Evolutionary conservation across 805 yeast species (phyloP).

Genomic region (Saccharomycopsis sp.): DNA sequence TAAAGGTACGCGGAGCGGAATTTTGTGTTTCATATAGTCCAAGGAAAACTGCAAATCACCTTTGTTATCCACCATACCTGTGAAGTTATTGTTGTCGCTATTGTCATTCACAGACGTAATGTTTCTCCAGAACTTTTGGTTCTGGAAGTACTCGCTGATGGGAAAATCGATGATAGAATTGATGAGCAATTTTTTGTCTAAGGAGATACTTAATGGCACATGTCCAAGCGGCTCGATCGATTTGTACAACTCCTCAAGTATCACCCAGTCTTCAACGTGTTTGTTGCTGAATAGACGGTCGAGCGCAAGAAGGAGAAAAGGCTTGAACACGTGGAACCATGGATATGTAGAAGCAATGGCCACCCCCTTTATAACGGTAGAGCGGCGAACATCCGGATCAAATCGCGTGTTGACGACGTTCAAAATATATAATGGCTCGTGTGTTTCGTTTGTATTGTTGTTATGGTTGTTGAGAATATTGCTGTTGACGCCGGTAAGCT

Average conservation of each 20-base stretch:
- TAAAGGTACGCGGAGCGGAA: slow-evolving; percentile 35
- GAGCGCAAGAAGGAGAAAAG: slow-evolving; percentile 43
- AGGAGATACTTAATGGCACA: slow-evolving; percentile 1
- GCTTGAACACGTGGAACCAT: slow-evolving; percentile 47
- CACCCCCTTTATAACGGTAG: slow-evolving; percentile 45
- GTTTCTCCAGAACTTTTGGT: neutral
- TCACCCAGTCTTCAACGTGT: slow-evolving; percentile 22
- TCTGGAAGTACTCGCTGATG: slow-evolving; percentile 10
- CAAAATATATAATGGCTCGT: slow-evolving; percentile 39
- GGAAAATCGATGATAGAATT: slow-evolving; percentile 18
- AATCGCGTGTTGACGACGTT: slow-evolving; percentile 45
- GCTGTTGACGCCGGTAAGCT: slow-evolving; percentile 29
- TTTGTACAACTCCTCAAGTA: slow-evolving; percentile 24
- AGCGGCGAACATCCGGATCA: slow-evolving; percentile 36
- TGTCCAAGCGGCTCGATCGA: slow-evolving; percentile 17
- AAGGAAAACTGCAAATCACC: slow-evolving; percentile 36
- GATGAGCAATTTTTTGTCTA: slow-evolving; percentile 11
- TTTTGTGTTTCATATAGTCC: slow-evolving; percentile 35
- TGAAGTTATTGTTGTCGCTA: neutral
- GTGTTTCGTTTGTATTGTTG: slow-evolving; percentile 26
- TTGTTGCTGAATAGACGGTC: slow-evolving; percentile 36
- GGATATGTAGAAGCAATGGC: slow-evolving; percentile 41
- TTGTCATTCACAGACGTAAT: neutral
- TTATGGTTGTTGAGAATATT: slow-evolving; percentile 20
- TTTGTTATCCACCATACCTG: slow-evolving; percentile 23